Evolutionary conservation across 768 basidiomycete species (phyloP).

Genomic region (Xerocomellus intermedius): DNA sequence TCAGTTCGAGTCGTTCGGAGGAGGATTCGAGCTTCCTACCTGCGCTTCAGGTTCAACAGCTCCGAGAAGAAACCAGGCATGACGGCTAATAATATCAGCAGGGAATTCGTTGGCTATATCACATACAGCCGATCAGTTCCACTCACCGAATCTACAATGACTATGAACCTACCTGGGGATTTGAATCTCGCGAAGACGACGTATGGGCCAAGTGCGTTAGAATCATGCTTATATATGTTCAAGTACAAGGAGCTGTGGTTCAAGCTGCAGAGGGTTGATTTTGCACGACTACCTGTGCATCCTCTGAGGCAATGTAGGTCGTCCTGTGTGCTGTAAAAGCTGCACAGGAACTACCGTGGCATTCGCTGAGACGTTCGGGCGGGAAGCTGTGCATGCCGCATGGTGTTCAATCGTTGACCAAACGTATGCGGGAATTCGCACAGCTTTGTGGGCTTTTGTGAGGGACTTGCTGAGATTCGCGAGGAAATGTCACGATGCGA

Average conservation of each 20-base stretch:
- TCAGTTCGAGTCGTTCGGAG: background rate
- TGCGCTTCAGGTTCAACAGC: background rate
- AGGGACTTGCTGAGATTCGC: too few relatives aligned
- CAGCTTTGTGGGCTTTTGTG: conserved; percentile 3
- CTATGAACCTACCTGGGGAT: background rate
- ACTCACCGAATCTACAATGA: background rate
- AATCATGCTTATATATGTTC: too few relatives aligned
- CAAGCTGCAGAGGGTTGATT: too few relatives aligned
- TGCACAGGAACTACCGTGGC: background rate
- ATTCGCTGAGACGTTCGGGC: background rate
- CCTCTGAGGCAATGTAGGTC: background rate
- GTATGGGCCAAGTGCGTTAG: background rate
- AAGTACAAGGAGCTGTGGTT: background rate
- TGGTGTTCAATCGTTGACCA: too few relatives aligned
- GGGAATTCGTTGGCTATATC: background rate
- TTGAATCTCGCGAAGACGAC: background rate
- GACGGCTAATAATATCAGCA: background rate
- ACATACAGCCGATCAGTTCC: background rate
- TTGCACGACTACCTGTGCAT: background rate
- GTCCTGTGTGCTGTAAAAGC: background rate
- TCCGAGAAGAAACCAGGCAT: background rate
- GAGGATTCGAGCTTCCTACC: conserved; percentile 1
- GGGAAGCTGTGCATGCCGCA: too few relatives aligned
- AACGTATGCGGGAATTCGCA: background rate
- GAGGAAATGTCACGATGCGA: background rate